Percentiles rank a stretch among this genome's conserved stretches.
phyloP scores from a whole-genome alignment of 192 early-diverging fungal genomes.

The Phlyctochytrium planicorne region DNA sequence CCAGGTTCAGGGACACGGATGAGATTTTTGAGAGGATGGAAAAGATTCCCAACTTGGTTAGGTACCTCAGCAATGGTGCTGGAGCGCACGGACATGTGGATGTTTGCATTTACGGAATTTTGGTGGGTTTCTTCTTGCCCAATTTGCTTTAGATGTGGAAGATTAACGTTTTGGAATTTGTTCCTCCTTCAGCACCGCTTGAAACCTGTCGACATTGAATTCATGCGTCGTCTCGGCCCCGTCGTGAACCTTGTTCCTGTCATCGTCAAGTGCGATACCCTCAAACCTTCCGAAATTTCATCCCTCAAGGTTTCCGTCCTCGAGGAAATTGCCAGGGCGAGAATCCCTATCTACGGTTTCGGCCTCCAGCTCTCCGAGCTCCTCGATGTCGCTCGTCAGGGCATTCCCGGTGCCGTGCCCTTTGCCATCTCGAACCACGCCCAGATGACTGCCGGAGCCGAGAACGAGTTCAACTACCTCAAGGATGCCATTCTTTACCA shows the following conservation, averaged over 20 bases:
- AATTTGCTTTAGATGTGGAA: constrained; percentile 35
- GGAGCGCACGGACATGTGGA: constrained; percentile 46
- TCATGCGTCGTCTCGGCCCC: constrained; percentile 59
- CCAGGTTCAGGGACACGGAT: constrained; percentile 35
- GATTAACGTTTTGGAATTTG: constrained; percentile 29
- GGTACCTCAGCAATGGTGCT: constrained; percentile 21
- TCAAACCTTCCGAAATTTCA: constrained; percentile 46
- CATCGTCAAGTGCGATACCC: constrained; percentile 61
- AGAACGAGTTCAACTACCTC: constrained; percentile 49
- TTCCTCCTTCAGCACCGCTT: constrained; percentile 59
- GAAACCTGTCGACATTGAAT: constrained; percentile 71
- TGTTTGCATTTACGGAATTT: constrained; percentile 40
- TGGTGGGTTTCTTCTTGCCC: no score
- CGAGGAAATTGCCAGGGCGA: constrained; percentile 45
- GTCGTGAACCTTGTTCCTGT: constrained; percentile 67
- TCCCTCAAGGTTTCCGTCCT: constrained; percentile 52
- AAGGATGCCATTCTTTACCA: constrained; percentile 54
- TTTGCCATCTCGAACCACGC: constrained; percentile 45
- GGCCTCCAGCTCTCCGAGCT: constrained; percentile 47
- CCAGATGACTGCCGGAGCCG: not conserved
- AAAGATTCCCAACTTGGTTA: constrained; percentile 15
- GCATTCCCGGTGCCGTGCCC: constrained; percentile 49
- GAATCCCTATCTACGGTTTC: constrained; percentile 55
- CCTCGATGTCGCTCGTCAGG: constrained; percentile 42
- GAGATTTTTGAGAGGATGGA: constrained; percentile 25